Base-by-base conservation (phyloP, 768 basidiomycete genomes). In the Leccinum sublutescens region DNA sequence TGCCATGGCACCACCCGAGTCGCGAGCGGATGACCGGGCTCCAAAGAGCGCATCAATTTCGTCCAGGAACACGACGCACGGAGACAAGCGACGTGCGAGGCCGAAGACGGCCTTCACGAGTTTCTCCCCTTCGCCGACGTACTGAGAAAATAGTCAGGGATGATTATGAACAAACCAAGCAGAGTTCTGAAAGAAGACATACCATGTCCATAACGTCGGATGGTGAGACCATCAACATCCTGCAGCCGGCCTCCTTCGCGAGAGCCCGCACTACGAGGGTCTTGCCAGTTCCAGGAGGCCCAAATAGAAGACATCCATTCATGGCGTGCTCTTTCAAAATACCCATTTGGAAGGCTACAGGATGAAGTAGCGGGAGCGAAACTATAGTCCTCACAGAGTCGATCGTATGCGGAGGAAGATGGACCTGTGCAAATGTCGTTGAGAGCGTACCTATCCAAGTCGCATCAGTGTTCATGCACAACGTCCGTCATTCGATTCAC, bases 151-250 rank as follows among this genome's bases (percentile, higher is more conserved):
- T 29, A 56, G 38, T 29, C 48, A 56, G 53, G 52, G 53, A n/a
- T 34, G 17, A 40, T 62, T 31, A 65, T 52, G 38, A 38, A 52
- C 11, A 27, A 12, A 12, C 14, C 43, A 11, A 50, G 27, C 6
- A 31, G 25, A 59, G 7, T 8, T 19, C 54, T n/a, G 31, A 29
- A 34, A 31, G 9, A 53, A 21, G 52, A 70, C 81, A 50, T 61
- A 92, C 92, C 92, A 95, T 95, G 71, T 97, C 94, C 87, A 95
- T 93, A 50, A 98, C 91, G 69, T 98, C 95, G 10, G 93, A 93
- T 6, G 95, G 93, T 48, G 91, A 88, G 51, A 98, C 81, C 11
- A 87, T 84, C 68, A 98, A 76, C 95, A 98, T 98, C 52, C 93
- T 82, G 64, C 93, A 95, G 4, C 94, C 95, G 51, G 93, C 93